Conservation (phyloP, 768 basidiomycete genomes). For the Naganishia antarctica region DNA sequence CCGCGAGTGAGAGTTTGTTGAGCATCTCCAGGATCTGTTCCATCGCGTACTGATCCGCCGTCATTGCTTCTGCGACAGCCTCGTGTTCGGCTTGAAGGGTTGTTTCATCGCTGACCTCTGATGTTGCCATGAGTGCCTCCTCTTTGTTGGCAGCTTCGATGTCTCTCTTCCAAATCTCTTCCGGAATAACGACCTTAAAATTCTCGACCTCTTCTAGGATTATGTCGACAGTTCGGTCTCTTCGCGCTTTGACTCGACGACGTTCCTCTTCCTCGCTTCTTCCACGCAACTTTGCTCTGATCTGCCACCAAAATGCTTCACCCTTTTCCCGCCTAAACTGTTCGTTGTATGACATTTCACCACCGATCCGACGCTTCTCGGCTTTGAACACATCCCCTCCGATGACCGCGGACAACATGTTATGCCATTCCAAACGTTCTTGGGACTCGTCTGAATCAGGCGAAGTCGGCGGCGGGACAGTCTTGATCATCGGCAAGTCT, state of each 20-base stretch:
- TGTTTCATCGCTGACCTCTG: constrained; percentile 10
- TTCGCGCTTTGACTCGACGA: constrained; percentile 71
- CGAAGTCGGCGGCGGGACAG: constrained; percentile 51
- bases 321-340: constrained; percentile 44
- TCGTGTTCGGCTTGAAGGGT: constrained; percentile 56
- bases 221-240: constrained; percentile 71
- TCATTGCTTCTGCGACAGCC: constrained; percentile 53
- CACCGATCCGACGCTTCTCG: constrained; percentile 87
- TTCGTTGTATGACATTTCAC: constrained; percentile 63
- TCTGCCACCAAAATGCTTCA: constrained; percentile 70
- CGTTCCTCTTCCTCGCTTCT: constrained; percentile 76
- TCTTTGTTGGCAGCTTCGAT: constrained; percentile 36
- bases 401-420: constrained; percentile 86
- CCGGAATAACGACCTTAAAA: constrained; percentile 61
- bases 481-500: background rate
- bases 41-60: constrained; percentile 35
- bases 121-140: constrained; percentile 25
- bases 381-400: constrained; percentile 89
- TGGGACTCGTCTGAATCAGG: constrained; percentile 68
- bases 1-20: constrained; percentile 70
- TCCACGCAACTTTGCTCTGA: constrained; percentile 78
- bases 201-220: constrained; percentile 75
- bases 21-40: constrained; percentile 54
- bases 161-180: constrained; percentile 23
- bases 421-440: constrained; percentile 90